phyloP scores from a whole-genome alignment of 441 rosid species.

The Capsella rubella region DNA sequence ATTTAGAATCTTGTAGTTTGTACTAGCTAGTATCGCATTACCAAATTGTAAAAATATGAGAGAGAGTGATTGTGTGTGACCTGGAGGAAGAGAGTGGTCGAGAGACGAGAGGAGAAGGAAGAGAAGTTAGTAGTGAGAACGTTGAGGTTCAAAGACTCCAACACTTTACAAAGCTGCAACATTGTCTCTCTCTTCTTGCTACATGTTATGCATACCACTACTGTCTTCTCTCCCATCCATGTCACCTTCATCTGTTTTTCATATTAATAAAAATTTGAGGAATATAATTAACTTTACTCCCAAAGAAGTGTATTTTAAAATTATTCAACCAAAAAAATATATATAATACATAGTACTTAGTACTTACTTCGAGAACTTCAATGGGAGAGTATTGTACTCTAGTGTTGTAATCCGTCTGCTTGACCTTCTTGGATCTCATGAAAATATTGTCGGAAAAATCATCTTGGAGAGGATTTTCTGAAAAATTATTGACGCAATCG shows the following conservation, averaged over 20 bases:
- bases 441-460: background rate
- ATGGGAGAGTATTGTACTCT: constrained; percentile 51
- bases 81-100: constrained; percentile 84
- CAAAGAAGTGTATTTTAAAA: too few species aligned
- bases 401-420: constrained; percentile 44
- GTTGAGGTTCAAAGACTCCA: constrained; percentile 84
- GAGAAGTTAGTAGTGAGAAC: constrained; percentile 75
- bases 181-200: constrained; percentile 82
- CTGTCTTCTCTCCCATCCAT: constrained; percentile 70
- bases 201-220: constrained; percentile 83
- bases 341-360: too few species aligned
- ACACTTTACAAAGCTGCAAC: constrained; percentile 80
- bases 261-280: background rate
- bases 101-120: constrained; percentile 70
- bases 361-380: constrained; percentile 75
- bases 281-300: too few species aligned
- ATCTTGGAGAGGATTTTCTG: constrained; percentile 36
- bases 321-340: too few species aligned
- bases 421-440: constrained; percentile 70
- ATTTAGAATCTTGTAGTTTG: background rate
- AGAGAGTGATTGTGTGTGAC: constrained; percentile 2
- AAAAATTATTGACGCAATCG: constrained; percentile 47
- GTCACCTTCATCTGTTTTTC: constrained; percentile 63
- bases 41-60: background rate
- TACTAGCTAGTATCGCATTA: background rate